Evolutionary conservation across 495 filamentous ascomycete genomes (phyloP).

Genomic region (Hypoxylon subgilvum): DNA sequence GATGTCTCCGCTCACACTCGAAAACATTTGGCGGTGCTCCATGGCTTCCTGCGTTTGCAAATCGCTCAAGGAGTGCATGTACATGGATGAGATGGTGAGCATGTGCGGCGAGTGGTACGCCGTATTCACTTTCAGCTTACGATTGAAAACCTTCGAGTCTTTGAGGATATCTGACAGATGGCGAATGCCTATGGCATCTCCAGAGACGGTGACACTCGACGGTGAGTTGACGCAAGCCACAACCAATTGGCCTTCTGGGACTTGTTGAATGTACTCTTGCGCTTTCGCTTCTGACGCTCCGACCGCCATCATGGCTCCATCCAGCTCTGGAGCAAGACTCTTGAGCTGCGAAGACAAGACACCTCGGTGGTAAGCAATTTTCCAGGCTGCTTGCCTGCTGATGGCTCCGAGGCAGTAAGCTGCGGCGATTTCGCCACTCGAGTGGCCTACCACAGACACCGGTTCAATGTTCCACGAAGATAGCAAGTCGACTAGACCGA

Average conservation of each 20-base stretch:
- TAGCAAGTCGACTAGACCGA: conserved; percentile 61
- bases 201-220: conserved; percentile 53
- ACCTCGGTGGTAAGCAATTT: conserved; percentile 53
- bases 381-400: conserved; percentile 55
- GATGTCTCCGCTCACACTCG: no score
- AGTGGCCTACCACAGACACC: conserved; percentile 61
- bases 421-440: conserved; percentile 65
- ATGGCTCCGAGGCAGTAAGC: conserved; percentile 53
- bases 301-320: conserved; percentile 54
- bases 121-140: no score
- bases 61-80: no score
- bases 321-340: no score
- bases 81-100: no score
- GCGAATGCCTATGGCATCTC: conserved; percentile 46
- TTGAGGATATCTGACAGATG: conserved; percentile 8
- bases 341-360: conserved; percentile 31
- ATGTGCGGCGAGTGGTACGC: no score
- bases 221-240: conserved; percentile 60
- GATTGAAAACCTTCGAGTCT: no score
- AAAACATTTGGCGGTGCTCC: no score
- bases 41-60: no score
- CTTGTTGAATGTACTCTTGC: conserved; percentile 39
- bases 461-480: conserved; percentile 54
- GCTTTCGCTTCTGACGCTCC: conserved; percentile 39
- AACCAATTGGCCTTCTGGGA: conserved; percentile 28